Evolutionary conservation across 768 basidiomycete genomes (phyloP), one percentile per base, ranked within the genome.

Genomic region (Termitomyces sp.): DNA sequence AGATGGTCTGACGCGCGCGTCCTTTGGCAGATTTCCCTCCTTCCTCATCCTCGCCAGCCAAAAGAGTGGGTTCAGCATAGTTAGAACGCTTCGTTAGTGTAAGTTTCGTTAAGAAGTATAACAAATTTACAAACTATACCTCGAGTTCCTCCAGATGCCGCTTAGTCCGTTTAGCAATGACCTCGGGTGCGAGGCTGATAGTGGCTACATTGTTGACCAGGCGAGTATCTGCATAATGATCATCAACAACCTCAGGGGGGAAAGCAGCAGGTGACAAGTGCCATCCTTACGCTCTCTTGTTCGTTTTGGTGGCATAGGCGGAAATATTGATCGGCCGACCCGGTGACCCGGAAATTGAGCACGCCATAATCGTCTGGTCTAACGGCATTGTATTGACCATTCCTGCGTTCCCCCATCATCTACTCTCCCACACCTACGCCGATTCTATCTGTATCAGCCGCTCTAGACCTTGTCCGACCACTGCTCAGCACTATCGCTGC

Each of bases 81-180:
- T 93, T 92, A 32, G 91, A 88, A 54, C 84, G 79, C 90, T 92
- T 63, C 48, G 47, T 43, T 50, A 59, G 52, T 51, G n/a, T 61
- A 54, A 55, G 48, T 19, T 49, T 55, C 27, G 54, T 48, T 53
- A 45, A 19, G 54, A 59, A 46, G 40, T 32, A 57, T 25, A 19
- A 28, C 23, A 57, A 47, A 32, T 23, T 39, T 23, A 57, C 42
- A 25, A 41, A 50, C 37, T 58, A 57, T 62, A 87, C 91, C 80
- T 94, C 91, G 48, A 94, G 85, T 68, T 94, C 91, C 59, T 89
- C 89, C 8, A 94, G 79, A 69, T 88, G 91, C 41, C 84, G 75
- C 68, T 81, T 86, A 9, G 83, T 88, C 56, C 91, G 83, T 67
- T 88, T 90, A 10, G 86, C 82, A 55, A 93, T 77, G 45, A 88